Evolutionary conservation across 352 stramenopile species (phyloP), one percentile per base, ranked within the genome.

Genomic region (Phytopythium sindhum): DNA sequence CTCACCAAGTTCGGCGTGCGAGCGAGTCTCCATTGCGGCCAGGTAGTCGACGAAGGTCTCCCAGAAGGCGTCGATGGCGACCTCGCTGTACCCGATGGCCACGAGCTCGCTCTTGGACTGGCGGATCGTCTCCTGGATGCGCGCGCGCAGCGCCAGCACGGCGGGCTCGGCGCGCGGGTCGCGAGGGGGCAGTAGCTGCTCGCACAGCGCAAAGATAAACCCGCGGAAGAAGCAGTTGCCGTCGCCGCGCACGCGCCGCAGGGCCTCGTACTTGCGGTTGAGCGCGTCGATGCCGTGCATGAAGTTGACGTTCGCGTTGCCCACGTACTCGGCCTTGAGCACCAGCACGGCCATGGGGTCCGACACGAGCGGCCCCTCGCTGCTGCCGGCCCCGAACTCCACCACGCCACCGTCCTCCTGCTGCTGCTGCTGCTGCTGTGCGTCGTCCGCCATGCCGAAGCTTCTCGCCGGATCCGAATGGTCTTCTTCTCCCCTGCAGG

Each of bases 21-120:
- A 86, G 0, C 85, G 81, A 15, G 74, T 90, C 65, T 90, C 77
- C 85, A 93, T 93, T 19, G 81, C 77, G 2, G 80, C 85, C 57
- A 93, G 72, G 57, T 93, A 93, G 55, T 98, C 91, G 23, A 97
- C 81, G 62, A 98, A 88, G 28, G 88, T 96, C 56, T 98, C 95
- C 75, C 94, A 92, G 81, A 98, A 98, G 58, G 88, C 84, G 71
- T 98, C 93, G 72, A 98, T 94, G 9, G 91, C 88, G 26, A 95
- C 83, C 69, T 97, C 86, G 48, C 91, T 93, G 73, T 98, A 98
- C 51, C 93, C 93, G 37, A 96, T 72, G 1, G 80, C 73, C 41
- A 96, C 59, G 28, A 97, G 74, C 54, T 90, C 80, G 29, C 57
- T 68, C 66, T 93, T 93, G 58, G 81, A 91, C 33, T 72, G 57